Conservation (phyloP, 495 filamentous ascomycete species). For the Daldinia caldariorum region DNA sequence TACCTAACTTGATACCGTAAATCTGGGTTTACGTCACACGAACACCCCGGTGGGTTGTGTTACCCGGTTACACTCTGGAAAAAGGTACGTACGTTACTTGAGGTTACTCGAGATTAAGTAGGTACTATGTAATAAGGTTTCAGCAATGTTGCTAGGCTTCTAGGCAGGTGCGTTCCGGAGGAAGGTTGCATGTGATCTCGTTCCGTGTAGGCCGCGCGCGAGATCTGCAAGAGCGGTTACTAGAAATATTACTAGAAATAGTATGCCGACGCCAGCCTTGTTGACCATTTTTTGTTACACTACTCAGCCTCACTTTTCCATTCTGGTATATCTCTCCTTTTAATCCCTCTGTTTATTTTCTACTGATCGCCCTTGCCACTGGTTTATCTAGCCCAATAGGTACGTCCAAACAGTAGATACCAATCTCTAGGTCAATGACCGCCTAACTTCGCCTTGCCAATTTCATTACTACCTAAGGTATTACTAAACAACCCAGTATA, state of each 20-base stretch:
- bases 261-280: conserved; percentile 31
- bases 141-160: conserved; percentile 2
- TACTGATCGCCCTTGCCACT: conserved; percentile 41
- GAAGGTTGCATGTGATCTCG: conserved; percentile 31
- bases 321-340: conserved; percentile 34
- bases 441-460: background rate
- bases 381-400: conserved; percentile 17
- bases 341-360: conserved; percentile 29
- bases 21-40: conserved; percentile 1
- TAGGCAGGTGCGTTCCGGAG: conserved; percentile 10
- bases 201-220: conserved; percentile 17
- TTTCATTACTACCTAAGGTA: too few relatives aligned
- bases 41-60: conserved; percentile 1
- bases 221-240: conserved; percentile 34
- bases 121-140: conserved; percentile 11
- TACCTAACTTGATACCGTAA: conserved; percentile 1
- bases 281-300: conserved; percentile 27
- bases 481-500: background rate
- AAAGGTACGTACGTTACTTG: conserved; percentile 18
- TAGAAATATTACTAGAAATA: conserved; percentile 38
- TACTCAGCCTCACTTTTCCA: conserved; percentile 44
- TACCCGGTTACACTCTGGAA: conserved; percentile 8
- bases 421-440: conserved; percentile 8
- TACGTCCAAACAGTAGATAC: conserved; percentile 12
- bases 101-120: too few relatives aligned